Evolutionary conservation across 2,329 filamentous ascomycete species (phyloP).

Genomic region (Chaetomiaceae sp.): DNA sequence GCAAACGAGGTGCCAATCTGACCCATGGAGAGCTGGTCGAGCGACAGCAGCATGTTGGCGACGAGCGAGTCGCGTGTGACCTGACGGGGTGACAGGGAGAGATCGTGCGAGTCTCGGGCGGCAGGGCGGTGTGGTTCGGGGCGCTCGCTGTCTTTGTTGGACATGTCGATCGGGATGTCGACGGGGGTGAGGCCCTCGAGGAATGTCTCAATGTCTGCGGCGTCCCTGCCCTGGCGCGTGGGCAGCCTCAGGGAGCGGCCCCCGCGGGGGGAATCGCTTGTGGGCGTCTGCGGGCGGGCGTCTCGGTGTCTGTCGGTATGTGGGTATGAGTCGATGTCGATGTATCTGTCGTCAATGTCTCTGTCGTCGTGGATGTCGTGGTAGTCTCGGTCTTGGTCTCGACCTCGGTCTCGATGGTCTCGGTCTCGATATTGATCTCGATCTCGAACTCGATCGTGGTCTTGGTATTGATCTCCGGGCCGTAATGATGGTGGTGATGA

Average conservation of each 20-base stretch:
- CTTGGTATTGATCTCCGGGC: not conserved
- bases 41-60: constrained; percentile 89
- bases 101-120: constrained; percentile 71
- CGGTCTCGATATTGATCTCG: not conserved
- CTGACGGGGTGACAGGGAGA: constrained; percentile 71
- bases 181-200: constrained; percentile 39
- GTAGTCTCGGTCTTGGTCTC: not conserved
- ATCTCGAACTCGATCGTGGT: not conserved
- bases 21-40: constrained; percentile 72
- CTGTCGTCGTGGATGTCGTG: too few species aligned
- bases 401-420: not conserved
- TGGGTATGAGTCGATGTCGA: not conserved
- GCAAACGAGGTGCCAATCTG: constrained; percentile 35
- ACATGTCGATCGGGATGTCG: constrained; percentile 31
- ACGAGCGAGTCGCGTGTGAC: constrained; percentile 87
- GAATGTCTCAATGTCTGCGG: constrained; percentile 33
- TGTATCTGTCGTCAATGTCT: not conserved
- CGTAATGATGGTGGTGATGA: constrained; percentile 14
- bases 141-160: constrained; percentile 30
- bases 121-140: constrained; percentile 28
- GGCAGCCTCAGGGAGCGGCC: constrained; percentile 32
- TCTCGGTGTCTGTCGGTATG: not conserved
- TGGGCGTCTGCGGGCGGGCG: constrained; percentile 29
- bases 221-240: constrained; percentile 23
- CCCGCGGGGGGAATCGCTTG: constrained; percentile 22